These are phyloP conservation scores for Cadophora luteo-olivacea DNA, from an alignment of 2,329 filamentous ascomycete genomes.

Conservation along the genomic window DNA sequence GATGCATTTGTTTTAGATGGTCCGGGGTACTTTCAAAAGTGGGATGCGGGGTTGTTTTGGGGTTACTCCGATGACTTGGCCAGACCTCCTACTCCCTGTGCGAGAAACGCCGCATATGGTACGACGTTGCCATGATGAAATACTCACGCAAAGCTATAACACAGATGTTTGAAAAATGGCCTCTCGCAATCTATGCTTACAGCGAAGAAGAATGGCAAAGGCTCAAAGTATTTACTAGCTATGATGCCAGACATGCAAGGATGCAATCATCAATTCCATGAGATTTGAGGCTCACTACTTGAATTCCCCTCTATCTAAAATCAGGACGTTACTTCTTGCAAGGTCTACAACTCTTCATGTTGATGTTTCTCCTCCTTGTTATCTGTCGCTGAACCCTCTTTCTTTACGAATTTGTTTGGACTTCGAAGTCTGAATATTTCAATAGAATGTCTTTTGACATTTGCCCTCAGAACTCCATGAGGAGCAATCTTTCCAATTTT, in stretches of 20 bases:
- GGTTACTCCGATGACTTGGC: neutral
- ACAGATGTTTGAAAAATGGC: neutral
- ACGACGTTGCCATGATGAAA: neutral
- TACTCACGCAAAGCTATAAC: neutral
- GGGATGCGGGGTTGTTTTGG: neutral
- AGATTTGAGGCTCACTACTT: no score
- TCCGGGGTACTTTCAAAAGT: neutral
- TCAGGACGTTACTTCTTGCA: no score
- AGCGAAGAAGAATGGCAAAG: no score
- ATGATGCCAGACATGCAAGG: no score
- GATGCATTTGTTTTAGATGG: neutral
- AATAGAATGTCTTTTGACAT: slow-evolving; percentile 54
- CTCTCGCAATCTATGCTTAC: no score
- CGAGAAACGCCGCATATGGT: neutral
- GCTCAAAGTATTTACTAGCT: no score
- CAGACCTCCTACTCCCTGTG: neutral
- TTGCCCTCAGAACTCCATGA: slow-evolving; percentile 48
- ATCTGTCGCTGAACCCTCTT: neutral
- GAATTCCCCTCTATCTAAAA: no score
- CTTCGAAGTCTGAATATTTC: slow-evolving; percentile 51
- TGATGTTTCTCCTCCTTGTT: neutral
- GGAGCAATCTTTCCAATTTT: slow-evolving; percentile 48
- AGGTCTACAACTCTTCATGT: neutral
- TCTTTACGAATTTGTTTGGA: neutral
- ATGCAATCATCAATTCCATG: no score